Percentiles rank a stretch among this genome's conserved stretches.
Evolutionary conservation across 768 basidiomycete genomes (phyloP).

Genomic region (Mycena pura): DNA sequence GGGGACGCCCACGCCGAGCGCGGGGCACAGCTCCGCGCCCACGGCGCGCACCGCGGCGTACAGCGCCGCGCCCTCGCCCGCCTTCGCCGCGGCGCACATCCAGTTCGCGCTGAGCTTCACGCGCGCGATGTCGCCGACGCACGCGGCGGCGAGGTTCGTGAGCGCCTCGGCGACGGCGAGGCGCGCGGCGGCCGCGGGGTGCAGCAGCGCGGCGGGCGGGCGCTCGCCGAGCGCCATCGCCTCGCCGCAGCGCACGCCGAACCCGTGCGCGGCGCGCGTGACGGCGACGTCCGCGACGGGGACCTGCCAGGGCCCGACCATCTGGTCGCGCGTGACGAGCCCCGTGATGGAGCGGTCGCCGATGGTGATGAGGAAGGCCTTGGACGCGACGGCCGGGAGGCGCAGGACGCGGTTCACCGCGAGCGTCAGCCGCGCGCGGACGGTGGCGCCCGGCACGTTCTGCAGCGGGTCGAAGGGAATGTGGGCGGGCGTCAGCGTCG

Average conservation of each 20-base stretch:
- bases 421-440: slow-evolving; percentile 58
- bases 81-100: slow-evolving; percentile 95
- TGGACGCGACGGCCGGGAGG: slow-evolving; percentile 92
- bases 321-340: slow-evolving; percentile 94
- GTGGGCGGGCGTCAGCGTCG: slow-evolving; percentile 45
- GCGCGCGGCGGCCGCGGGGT: slow-evolving; percentile 88
- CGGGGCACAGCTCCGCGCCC: slow-evolving; percentile 93
- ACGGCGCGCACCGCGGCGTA: slow-evolving; percentile 92
- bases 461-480: slow-evolving; percentile 74
- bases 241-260: slow-evolving; percentile 83
- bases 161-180: slow-evolving; percentile 96
- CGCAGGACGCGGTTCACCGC: slow-evolving; percentile 85
- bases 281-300: slow-evolving; percentile 98
- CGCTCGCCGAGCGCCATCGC: slow-evolving; percentile 99
- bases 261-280: slow-evolving; percentile 93
- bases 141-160: slow-evolving; percentile 88
- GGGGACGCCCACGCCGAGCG: slow-evolving; percentile 89
- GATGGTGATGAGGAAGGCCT: slow-evolving; percentile 98
- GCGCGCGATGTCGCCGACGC: slow-evolving; percentile 67
- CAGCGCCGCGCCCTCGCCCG: slow-evolving; percentile 87
- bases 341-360: slow-evolving; percentile 95
- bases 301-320: slow-evolving; percentile 99
- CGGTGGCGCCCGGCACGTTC: slow-evolving; percentile 64
- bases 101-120: slow-evolving; percentile 99
- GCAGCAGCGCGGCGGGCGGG: slow-evolving; percentile 88